These are phyloP conservation scores for Omphalea diandra DNA, from an alignment of 441 rosid genomes.

Conservation along the genomic window DNA sequence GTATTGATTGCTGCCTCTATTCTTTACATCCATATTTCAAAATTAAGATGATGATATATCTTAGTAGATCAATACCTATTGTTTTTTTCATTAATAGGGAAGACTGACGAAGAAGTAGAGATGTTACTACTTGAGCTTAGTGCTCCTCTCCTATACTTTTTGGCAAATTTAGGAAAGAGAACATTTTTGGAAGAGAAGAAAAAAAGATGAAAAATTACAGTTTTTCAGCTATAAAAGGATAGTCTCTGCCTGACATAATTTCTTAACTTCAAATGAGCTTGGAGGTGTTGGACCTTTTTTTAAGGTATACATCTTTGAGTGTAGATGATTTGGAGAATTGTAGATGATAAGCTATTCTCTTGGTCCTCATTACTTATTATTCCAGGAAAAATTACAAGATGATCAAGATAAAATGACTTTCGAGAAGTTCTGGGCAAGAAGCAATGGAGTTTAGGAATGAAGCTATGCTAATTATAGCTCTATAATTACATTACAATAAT, in stretches of 20 bases:
- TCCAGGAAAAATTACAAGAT: background rate
- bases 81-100: background rate
- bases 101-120: background rate
- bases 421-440: background rate
- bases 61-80: too few relatives aligned
- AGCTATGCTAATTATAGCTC: background rate
- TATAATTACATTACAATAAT: too few relatives aligned
- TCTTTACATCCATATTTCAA: too few relatives aligned
- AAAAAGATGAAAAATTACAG: background rate
- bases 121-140: background rate
- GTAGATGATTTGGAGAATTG: background rate
- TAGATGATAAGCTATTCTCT: background rate
- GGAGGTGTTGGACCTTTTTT: constrained; percentile 11
- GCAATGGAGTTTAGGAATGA: constrained; percentile 3
- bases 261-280: constrained; percentile 7
- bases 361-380: background rate
- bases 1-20: too few relatives aligned
- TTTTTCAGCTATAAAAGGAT: background rate
- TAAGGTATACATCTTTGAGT: background rate
- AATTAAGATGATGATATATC: too few relatives aligned
- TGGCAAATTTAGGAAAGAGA: background rate
- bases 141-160: background rate
- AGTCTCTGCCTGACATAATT: background rate
- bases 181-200: background rate
- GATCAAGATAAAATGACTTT: constrained; percentile 3